Conservation (phyloP, 2,329 filamentous ascomycete species). For the Plectosphaerella sp. region DNA sequence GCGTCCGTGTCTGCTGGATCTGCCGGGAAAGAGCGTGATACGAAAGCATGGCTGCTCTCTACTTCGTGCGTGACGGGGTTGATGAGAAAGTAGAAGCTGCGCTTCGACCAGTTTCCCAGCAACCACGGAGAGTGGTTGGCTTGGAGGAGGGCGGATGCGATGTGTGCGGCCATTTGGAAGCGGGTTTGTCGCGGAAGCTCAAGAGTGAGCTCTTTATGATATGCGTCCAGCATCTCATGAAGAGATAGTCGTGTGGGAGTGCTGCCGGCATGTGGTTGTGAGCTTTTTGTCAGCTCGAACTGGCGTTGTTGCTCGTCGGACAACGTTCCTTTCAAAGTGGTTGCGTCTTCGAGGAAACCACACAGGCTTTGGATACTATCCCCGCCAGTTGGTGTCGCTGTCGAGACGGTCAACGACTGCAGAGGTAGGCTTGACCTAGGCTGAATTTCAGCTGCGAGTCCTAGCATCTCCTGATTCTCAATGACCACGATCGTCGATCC, state of each 20-base stretch:
- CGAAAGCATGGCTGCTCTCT: neutral
- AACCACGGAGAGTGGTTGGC: neutral
- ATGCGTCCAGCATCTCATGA: neutral
- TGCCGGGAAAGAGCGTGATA: neutral
- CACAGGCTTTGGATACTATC: neutral
- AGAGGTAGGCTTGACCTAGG: too few species aligned
- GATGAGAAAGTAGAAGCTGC: neutral
- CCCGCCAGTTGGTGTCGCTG: too few species aligned
- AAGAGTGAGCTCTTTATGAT: neutral
- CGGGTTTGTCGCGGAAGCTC: neutral
- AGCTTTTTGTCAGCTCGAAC: neutral
- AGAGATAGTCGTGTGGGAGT: neutral
- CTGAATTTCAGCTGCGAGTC: too few species aligned
- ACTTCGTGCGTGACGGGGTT: neutral
- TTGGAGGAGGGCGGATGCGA: neutral
- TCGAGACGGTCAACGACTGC: too few species aligned
- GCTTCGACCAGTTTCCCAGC: neutral
- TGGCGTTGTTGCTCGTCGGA: neutral
- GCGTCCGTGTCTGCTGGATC: neutral
- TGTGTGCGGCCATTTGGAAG: neutral
- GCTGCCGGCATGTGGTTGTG: neutral
- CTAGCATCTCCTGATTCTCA: too few species aligned
- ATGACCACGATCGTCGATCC: too few species aligned
- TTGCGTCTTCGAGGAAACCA: neutral
- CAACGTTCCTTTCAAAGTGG: neutral